These are phyloP conservation scores for Blumeria graminis DNA, from an alignment of 2,329 filamentous ascomycete genomes.

Conservation along the genomic window DNA sequence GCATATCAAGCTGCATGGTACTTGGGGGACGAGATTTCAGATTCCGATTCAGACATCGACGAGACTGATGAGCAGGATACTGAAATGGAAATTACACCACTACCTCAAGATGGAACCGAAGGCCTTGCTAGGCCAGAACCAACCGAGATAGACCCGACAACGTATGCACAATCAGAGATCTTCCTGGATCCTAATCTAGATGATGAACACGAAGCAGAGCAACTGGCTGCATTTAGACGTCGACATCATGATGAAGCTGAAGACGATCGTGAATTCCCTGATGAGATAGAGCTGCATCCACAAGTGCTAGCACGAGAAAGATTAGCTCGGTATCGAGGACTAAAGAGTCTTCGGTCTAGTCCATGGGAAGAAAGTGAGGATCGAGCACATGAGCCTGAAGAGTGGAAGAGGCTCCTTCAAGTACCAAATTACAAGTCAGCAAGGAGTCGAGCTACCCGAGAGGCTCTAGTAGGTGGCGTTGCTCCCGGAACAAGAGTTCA, in stretches of 20 bases:
- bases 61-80: constrained; percentile 38
- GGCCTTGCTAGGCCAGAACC: constrained; percentile 39
- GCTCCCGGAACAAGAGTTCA: constrained; percentile 61
- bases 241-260: constrained; percentile 58
- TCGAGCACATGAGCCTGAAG: constrained; percentile 61
- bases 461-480: constrained; percentile 75
- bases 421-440: constrained; percentile 77
- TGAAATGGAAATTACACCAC: constrained; percentile 28
- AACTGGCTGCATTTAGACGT: constrained; percentile 59
- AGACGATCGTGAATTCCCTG: constrained; percentile 86
- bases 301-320: constrained; percentile 69
- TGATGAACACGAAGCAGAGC: constrained; percentile 54
- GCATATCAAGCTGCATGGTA: constrained; percentile 91
- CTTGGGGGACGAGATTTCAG: constrained; percentile 46
- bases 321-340: constrained; percentile 61
- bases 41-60: constrained; percentile 66
- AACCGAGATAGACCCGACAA: constrained; percentile 59
- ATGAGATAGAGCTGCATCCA: constrained; percentile 86
- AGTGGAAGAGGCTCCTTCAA: constrained; percentile 68
- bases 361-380: constrained; percentile 81
- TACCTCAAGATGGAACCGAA: constrained; percentile 66
- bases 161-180: constrained; percentile 84
- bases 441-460: constrained; percentile 49
- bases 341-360: constrained; percentile 78
- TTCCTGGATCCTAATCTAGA: constrained; percentile 56